These are phyloP conservation scores for Neurospora tetraspora DNA, from an alignment of 495 filamentous ascomycete genomes.

Conservation along the genomic window DNA sequence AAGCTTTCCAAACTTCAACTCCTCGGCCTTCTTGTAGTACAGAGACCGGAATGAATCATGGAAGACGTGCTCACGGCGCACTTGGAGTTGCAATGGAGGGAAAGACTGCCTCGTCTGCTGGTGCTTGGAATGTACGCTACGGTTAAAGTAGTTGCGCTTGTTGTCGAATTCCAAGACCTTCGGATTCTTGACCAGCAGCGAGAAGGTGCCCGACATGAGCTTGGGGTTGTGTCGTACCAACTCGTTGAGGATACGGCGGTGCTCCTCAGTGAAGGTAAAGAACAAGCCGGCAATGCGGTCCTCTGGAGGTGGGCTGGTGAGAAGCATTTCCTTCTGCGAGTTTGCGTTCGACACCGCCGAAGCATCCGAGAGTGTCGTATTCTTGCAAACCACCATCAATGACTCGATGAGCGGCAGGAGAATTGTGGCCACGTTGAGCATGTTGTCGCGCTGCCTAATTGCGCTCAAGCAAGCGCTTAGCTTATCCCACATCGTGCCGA, in stretches of 20 bases:
- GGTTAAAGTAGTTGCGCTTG: slow-evolving; percentile 98
- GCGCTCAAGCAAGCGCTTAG: slow-evolving; percentile 84
- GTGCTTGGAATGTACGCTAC: slow-evolving; percentile 73
- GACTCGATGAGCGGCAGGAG: slow-evolving; percentile 89
- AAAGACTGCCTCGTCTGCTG: slow-evolving; percentile 46
- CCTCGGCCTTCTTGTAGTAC: slow-evolving; percentile 87
- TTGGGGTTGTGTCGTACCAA: slow-evolving; percentile 94
- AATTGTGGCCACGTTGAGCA: slow-evolving; percentile 94
- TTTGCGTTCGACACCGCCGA: slow-evolving; percentile 15
- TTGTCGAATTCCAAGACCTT: slow-evolving; percentile 99
- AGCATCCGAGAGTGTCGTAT: slow-evolving; percentile 66
- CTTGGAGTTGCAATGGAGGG: slow-evolving; percentile 73
- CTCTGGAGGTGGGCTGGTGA: slow-evolving; percentile 71
- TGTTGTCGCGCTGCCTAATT: slow-evolving; percentile 83
- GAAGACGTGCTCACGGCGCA: slow-evolving; percentile 94
- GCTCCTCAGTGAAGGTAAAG: slow-evolving; percentile 97
- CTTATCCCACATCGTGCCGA: slow-evolving; percentile 82
- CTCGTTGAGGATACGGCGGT: slow-evolving; percentile 96
- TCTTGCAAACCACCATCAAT: slow-evolving; percentile 98
- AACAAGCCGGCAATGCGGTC: slow-evolving; percentile 80
- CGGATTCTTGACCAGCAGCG: slow-evolving; percentile 91
- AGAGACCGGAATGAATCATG: slow-evolving; percentile 94
- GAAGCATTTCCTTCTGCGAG: slow-evolving; percentile 58
- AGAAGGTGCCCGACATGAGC: slow-evolving; percentile 96
- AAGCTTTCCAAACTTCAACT: slow-evolving; percentile 97